Base-by-base conservation (phyloP, 441 rosid genomes). In the Arabidopsis hybrid region DNA sequence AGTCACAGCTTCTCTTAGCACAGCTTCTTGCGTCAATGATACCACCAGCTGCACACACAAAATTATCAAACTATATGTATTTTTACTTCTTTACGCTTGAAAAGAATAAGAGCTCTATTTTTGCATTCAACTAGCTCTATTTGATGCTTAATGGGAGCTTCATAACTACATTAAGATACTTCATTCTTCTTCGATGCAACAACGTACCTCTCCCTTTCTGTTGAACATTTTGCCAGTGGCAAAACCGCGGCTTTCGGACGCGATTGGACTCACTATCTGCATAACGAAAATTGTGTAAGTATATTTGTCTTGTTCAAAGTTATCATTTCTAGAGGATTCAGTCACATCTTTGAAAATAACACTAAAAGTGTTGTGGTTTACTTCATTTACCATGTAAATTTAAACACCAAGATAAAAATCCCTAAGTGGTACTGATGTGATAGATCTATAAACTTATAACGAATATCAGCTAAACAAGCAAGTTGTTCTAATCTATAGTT, bases 1-100 rank as follows among this genome's bases (percentile, higher is more conserved):
- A 61, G 56, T 9, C 68, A 53, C 69, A 42, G 78, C 83, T 71
- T 75, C 77, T 85, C 90, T 84, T 49, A 88, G 73, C 65, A 93
- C 82, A 49, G 95, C 96, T 79, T 93, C 98, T 83, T 95, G 98
- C 26, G 84, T 78, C 70, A 90, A 36, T 1, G 98, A 81, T 57
- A 85, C 89, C 13, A 92, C 81, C 62, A 86, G 96, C 98, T 92
- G 91, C 75, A 69, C 63, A 69, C 63, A 60, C 21, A 0, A 13
- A n/a, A 31, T 67, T 36, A 32, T 67, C 34, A 68, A 12, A 18
- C 47, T 35, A 11, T 46, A 2, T 8, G 4, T 50, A 13, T 31
- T 1, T 31, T 1, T 47, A 47, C 21, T 16, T 6, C 17, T 6
- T 56, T 52, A 52, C 58, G 13, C 6, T 13, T 26, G 0, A 10